Base-by-base conservation (phyloP, 1,139 yeast species). In the Suhomyces maxii region DNA sequence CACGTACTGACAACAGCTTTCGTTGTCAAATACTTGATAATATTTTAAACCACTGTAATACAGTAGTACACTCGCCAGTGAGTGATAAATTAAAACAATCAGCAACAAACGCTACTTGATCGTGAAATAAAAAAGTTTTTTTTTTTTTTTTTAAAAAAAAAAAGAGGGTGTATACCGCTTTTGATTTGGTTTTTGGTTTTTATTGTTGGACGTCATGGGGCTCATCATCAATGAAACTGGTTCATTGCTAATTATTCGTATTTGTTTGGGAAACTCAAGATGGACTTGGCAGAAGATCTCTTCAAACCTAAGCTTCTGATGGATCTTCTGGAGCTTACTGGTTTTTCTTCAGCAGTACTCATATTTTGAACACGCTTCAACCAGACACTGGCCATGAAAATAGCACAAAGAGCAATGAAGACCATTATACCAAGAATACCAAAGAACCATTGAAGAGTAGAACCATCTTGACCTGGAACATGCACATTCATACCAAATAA, bases 401-500 rank as follows among this genome's bases (percentile, higher is more conserved):
- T 65, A 42, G 71, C 60, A 56, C 25, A 37, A 71, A 60, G 23
- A 34, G 76, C 69, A 36, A 77, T 53, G 28, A 57, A 47, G 3
- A 68, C 56, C 71, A 73, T 67, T 7, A 68, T 68, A 3, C 73
- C 78, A 33, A 71, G 46, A 41, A 70, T 69, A 2, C 74, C 73
- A 44, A 68, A 68, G 47, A 69, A 71, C 75, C 74, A 69, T 31
- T 65, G 37, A 75, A 77, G 41, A 57, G 55, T 71, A 1, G 55
- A 60, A 0, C 58, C 75, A 7, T 61, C 73, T 55, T 79, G 69
- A 11, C 97, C 97, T 0, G 98, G 98, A 18, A 91, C 90, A 14
- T 60, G 67, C 13, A 93, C 98, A 65, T 93, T 93, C 99, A 93
- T 93, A 58, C 99, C 98, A 67, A 91, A 93, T 52, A 91, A 65